These are phyloP conservation scores for Talaromyces nanjingensis DNA, from an alignment of 495 filamentous ascomycete species.

Conservation along the genomic window DNA sequence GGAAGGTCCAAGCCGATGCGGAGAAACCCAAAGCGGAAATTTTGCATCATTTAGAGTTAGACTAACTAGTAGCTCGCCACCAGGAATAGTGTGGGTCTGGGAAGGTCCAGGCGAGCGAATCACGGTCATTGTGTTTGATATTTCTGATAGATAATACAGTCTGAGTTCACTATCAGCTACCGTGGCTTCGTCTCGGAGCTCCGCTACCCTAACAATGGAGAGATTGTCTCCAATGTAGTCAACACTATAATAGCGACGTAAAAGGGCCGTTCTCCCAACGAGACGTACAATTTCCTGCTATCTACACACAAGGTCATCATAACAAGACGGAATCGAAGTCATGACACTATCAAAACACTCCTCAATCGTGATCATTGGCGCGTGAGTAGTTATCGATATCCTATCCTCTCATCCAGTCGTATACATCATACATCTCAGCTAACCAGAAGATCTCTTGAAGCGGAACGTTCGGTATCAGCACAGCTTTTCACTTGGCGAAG, in stretches of 20 bases:
- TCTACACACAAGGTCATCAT: not conserved
- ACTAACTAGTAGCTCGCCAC: too few relatives aligned
- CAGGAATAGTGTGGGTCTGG: not conserved
- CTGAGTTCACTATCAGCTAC: too few relatives aligned
- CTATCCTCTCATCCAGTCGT: too few relatives aligned
- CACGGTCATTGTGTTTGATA: not conserved
- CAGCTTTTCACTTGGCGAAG: slow-evolving; percentile 38
- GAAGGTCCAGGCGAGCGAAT: slow-evolving; percentile 10
- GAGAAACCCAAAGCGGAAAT: not conserved
- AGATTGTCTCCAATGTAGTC: too few relatives aligned
- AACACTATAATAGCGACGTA: not conserved
- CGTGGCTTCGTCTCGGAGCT: not conserved
- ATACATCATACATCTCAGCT: not conserved
- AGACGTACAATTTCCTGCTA: not conserved
- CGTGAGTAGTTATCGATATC: slow-evolving; percentile 3
- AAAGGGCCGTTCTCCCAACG: not conserved
- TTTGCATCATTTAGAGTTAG: not conserved
- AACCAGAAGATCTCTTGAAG: slow-evolving; percentile 18
- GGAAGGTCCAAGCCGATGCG: slow-evolving; percentile 5
- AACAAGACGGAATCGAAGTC: not conserved
- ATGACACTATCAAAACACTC: slow-evolving; percentile 16
- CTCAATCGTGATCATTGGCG: slow-evolving; percentile 19
- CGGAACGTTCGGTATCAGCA: slow-evolving; percentile 40
- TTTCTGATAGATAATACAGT: not conserved
- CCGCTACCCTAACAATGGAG: not conserved